phyloP scores from a whole-genome alignment of 306 rosid species.

The cucumber (Cucumis sativus) region Cucumber_9930_V3 NC_026655.2:21559001-21559500 shows the following conservation, averaged over 20 bases:
- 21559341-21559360: constrained; percentile 33
- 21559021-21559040: constrained; percentile 39
- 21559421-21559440: constrained; percentile 29
- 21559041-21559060: constrained; percentile 73
- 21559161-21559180: constrained; percentile 66
- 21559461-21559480: constrained; percentile 29
- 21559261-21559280: constrained; percentile 12
- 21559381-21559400: constrained; percentile 74
- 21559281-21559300: not conserved
- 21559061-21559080: constrained; percentile 85
- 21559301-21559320: constrained; percentile 31
- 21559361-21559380: constrained; percentile 43
- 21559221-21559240: constrained; percentile 14
- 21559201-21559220: constrained; percentile 33
- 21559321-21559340: constrained; percentile 36
- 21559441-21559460: constrained; percentile 30
- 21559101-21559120: constrained; percentile 38
- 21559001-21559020: constrained; percentile 29
- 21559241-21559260: not conserved
- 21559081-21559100: constrained; percentile 56
- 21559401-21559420: constrained; percentile 69
- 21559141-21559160: constrained; percentile 52
- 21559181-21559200: constrained; percentile 36
- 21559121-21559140: constrained; percentile 37
- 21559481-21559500: constrained; percentile 25